Percentiles rank a stretch among this genome's conserved stretches.
Conservation (phyloP, 805 yeast species). For the Wickerhamomyces sydowiorum region DNA sequence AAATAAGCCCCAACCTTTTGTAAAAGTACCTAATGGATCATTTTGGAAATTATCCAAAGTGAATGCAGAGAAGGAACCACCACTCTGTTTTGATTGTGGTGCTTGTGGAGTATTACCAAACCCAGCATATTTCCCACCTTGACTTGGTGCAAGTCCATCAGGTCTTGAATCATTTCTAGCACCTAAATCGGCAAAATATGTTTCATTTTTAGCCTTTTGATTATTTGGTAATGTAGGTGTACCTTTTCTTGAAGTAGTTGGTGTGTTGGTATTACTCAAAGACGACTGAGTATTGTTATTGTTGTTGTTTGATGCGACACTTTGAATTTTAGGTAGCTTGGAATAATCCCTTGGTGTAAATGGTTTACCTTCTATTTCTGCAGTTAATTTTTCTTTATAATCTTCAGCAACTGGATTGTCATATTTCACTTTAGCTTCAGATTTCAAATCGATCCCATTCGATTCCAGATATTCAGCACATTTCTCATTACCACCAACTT, state of each 20-base stretch:
- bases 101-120: conserved; percentile 79
- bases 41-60: conserved; percentile 63
- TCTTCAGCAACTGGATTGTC: conserved; percentile 92
- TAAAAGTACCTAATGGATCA: conserved; percentile 87
- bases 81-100: conserved; percentile 15
- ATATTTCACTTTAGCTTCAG: conserved; percentile 71
- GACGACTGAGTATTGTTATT: conserved; percentile 2
- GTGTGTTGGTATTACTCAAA: conserved; percentile 18
- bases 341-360: conserved; percentile 58
- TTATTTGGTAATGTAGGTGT: conserved; percentile 25
- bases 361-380: conserved; percentile 65
- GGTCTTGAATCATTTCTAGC: conserved; percentile 67
- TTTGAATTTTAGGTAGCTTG: conserved; percentile 14
- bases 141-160: conserved; percentile 78
- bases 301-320: not conserved
- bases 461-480: conserved; percentile 62
- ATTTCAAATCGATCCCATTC: conserved; percentile 61
- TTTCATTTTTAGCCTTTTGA: conserved; percentile 57
- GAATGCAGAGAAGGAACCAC: conserved; percentile 47
- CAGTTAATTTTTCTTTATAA: conserved; percentile 75
- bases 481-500: conserved; percentile 83
- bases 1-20: conserved; percentile 93
- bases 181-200: conserved; percentile 78
- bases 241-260: conserved; percentile 37
- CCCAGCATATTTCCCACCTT: conserved; percentile 91